Evolutionary conservation across 148 eudicot species (phyloP).

Genomic region (Pharnaceum exiguum): DNA sequence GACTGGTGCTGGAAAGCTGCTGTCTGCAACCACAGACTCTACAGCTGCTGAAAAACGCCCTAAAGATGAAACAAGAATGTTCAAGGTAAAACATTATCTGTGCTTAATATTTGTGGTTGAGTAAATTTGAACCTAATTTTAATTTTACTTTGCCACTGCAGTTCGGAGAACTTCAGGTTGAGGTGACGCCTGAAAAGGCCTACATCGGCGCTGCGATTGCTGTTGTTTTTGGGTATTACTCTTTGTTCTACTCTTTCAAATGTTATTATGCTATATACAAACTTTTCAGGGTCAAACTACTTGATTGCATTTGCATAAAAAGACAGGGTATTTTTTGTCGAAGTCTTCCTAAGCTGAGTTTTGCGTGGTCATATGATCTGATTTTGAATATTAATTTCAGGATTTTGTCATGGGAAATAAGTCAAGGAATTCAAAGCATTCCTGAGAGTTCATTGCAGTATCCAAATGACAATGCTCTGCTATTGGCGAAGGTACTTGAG

Average conservation of each 20-base stretch:
- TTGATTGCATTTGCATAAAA: too few relatives aligned
- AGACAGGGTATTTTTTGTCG: background rate
- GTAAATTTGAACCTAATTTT: background rate
- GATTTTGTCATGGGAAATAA: constrained; percentile 74
- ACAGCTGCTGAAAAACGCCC: constrained; percentile 30
- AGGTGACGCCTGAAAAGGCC: constrained; percentile 70
- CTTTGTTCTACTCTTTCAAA: background rate
- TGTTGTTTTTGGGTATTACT: constrained; percentile 56
- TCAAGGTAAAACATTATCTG: constrained; percentile 51
- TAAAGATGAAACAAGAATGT: constrained; percentile 46
- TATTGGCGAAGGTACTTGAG: constrained; percentile 66
- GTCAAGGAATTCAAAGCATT: constrained; percentile 84
- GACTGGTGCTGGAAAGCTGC: constrained; percentile 64
- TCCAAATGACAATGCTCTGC: constrained; percentile 83
- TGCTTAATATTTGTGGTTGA: too few relatives aligned
- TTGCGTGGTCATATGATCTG: background rate
- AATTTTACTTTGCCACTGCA: constrained; percentile 28
- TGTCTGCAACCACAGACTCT: constrained; percentile 43
- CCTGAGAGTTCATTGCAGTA: constrained; percentile 80
- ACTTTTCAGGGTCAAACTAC: too few relatives aligned
- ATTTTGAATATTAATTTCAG: constrained; percentile 28
- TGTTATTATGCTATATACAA: background rate
- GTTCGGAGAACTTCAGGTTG: constrained; percentile 97
- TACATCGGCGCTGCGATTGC: constrained; percentile 72
- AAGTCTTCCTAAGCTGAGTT: background rate